Conservation (phyloP, 2,329 filamentous ascomycete species). For the Ophiostoma piceae region DNA sequence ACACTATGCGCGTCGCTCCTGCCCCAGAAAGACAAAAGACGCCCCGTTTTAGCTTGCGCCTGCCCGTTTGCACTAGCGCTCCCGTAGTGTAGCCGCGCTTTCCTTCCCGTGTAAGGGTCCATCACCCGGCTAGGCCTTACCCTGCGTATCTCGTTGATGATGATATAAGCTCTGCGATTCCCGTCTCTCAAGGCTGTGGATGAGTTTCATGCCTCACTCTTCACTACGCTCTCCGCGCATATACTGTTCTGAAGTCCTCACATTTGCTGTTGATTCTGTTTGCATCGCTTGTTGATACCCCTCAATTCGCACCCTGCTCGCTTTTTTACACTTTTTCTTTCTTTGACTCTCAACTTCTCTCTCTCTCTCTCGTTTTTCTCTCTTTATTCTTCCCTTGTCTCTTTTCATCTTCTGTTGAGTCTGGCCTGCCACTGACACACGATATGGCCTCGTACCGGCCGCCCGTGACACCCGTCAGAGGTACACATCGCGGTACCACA, state of each 20-base stretch:
- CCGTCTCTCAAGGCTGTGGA: background rate
- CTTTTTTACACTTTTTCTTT: background rate
- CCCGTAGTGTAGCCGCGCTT: slow-evolving; percentile 3
- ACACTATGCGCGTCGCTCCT: background rate
- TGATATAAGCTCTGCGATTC: background rate
- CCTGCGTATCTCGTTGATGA: background rate
- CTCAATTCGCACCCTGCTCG: background rate
- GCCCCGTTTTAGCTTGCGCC: background rate
- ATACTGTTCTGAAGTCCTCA: background rate
- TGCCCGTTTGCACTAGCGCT: slow-evolving; percentile 6
- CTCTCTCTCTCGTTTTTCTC: background rate
- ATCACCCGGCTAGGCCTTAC: background rate
- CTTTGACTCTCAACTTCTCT: background rate
- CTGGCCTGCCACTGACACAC: background rate
- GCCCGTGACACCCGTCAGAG: background rate
- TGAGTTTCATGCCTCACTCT: background rate
- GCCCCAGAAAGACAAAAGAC: background rate
- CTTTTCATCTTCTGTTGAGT: background rate
- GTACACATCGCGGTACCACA: background rate
- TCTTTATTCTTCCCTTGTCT: background rate
- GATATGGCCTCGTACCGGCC: background rate
- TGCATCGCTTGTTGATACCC: background rate
- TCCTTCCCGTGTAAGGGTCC: background rate
- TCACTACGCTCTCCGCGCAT: background rate
- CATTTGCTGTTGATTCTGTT: background rate